phyloP scores from a whole-genome alignment of 2,329 filamentous ascomycete genomes.

The Rutstroemia sp. region DNA sequence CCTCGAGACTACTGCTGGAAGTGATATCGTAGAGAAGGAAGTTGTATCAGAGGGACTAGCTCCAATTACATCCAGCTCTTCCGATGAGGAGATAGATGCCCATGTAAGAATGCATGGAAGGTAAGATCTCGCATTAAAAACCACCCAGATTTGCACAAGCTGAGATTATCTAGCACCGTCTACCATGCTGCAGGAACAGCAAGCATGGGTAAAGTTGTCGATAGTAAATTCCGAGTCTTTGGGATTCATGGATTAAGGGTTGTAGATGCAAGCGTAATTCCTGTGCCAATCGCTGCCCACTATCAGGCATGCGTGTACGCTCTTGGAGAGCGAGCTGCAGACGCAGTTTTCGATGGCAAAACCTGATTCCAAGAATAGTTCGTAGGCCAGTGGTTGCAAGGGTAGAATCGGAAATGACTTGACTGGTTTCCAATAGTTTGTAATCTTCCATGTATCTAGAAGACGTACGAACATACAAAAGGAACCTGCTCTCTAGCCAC shows the following conservation, averaged over 20 bases:
- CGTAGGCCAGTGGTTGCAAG: too few species aligned
- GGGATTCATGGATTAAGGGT: conserved; percentile 14
- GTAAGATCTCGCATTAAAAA: not conserved
- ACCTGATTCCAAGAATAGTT: too few species aligned
- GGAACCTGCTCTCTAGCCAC: too few species aligned
- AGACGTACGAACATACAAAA: too few species aligned
- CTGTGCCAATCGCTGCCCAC: not conserved
- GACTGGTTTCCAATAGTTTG: too few species aligned
- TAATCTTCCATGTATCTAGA: too few species aligned
- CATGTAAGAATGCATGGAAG: conserved; percentile 32
- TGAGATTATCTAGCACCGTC: conserved; percentile 12
- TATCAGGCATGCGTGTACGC: not conserved
- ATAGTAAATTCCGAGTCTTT: conserved; percentile 14
- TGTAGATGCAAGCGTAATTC: conserved; percentile 13
- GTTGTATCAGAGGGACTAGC: conserved; percentile 15
- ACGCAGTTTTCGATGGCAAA: not conserved
- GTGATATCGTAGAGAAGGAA: conserved; percentile 4
- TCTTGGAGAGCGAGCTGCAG: not conserved
- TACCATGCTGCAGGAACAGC: conserved; percentile 50
- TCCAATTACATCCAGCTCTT: conserved; percentile 34
- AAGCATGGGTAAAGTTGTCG: conserved; percentile 41
- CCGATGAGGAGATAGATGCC: conserved; percentile 37
- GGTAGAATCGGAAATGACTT: too few species aligned
- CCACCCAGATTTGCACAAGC: not conserved
- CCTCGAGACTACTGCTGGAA: conserved; percentile 23